Conservation (phyloP, 2,329 filamentous ascomycete genomes). For the Alternaria sp. region DNA sequence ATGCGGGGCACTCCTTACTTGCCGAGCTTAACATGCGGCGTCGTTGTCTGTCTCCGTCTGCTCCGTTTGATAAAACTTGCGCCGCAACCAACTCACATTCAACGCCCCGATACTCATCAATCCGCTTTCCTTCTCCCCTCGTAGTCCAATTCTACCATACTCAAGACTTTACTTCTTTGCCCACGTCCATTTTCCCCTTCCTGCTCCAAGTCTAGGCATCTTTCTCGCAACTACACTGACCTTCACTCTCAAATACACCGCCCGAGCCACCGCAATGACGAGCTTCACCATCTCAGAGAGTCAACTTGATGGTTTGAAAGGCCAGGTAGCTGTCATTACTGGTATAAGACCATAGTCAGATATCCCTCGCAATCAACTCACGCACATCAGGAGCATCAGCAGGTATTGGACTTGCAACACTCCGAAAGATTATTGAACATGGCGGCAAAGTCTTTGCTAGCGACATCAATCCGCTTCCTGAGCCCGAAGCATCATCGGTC, state of each 20-base stretch:
- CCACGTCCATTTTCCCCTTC: not conserved
- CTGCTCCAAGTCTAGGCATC: not conserved
- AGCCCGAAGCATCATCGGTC: conserved; percentile 31
- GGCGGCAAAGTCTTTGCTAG: conserved; percentile 65
- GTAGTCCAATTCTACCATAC: too few species aligned
- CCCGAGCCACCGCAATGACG: conserved; percentile 26
- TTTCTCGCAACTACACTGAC: not conserved
- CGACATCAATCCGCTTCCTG: conserved; percentile 60
- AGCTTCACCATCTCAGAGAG: conserved; percentile 59
- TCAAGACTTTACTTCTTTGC: not conserved
- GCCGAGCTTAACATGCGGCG: conserved; percentile 1
- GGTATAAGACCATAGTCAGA: conserved; percentile 45
- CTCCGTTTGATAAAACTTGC: not conserved
- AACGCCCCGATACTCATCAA: not conserved
- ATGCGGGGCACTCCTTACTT: not conserved
- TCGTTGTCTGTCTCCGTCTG: not conserved
- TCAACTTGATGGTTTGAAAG: conserved; percentile 56
- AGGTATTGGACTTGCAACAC: conserved; percentile 68
- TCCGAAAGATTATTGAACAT: conserved; percentile 60
- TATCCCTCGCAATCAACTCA: not conserved
- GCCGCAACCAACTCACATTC: not conserved
- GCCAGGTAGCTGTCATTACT: conserved; percentile 63
- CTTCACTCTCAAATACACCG: not conserved
- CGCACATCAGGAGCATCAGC: conserved; percentile 61
- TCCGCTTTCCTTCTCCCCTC: not conserved